Base-by-base conservation (phyloP, 1,284 basidiomycete genomes). In the Apiotrichum montevideense region DNA sequence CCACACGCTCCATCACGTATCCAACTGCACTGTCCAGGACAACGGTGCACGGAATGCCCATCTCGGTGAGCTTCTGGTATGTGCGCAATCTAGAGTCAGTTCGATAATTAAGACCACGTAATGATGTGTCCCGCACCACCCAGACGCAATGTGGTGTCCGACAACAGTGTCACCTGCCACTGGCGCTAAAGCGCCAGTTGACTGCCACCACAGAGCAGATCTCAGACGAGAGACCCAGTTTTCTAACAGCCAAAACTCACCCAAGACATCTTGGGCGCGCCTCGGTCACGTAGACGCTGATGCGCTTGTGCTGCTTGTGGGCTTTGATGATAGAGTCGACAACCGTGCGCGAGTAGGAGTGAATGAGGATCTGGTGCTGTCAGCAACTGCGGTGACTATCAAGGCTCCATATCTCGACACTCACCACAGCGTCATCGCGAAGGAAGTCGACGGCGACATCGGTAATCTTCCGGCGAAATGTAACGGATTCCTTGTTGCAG, bases 11-110 rank as follows among this genome's bases (percentile, higher is more conserved):
- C 87, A 98, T 97, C 61, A 92, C 85, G 78, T 97, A 98, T 21
- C 91, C 92, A 4, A 98, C 93, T 1, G 95, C 94, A 8, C 91
- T 91, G 77, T 99, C 96, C 55, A 98, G 83, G 8, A 98, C 87
- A 55, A 98, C 87, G 1, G 90, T 92, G 76, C 90, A 94, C 4
- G 94, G 93, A 61, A 99, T 90, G 2, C 93, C 93, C 14, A 86
- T 87, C 35, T 85, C 84, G 9, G 85, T 87, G 47, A 96, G 81
- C 54, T 84, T 82, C 66, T 91, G 84, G 68, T 90, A 86, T n/a
- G 93, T 95, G 73, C 87, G 89, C 69, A 94, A 81, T 55, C 92
- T 94, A 66, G 66, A 35, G 35, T 61, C 59, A 66, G 56, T 51
- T 14, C 14, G 15, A n/a, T 35, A 29, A 39, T 9, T 35, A 21